These are phyloP conservation scores for Penicillium sp. DNA, from an alignment of 2,329 filamentous ascomycete species.

Conservation along the genomic window DNA sequence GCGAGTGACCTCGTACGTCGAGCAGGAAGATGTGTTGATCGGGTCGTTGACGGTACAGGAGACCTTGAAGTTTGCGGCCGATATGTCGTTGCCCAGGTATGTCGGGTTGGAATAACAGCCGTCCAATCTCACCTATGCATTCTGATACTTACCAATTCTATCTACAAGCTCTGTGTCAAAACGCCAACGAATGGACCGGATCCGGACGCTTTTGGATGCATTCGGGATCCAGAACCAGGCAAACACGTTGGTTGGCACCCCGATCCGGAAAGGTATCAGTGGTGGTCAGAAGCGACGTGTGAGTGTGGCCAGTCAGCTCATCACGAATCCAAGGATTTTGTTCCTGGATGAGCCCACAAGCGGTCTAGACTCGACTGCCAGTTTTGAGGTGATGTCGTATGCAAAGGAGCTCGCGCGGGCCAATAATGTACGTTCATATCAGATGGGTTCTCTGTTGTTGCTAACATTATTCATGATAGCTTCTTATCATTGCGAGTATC, in stretches of 20 bases:
- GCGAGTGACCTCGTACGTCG: constrained; percentile 72
- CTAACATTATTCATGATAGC: constrained; percentile 42
- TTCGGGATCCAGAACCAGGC: constrained; percentile 73
- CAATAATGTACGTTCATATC: constrained; percentile 56
- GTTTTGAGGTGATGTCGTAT: constrained; percentile 73
- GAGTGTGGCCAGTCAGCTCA: constrained; percentile 76
- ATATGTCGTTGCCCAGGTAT: constrained; percentile 61
- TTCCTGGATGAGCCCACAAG: constrained; percentile 85
- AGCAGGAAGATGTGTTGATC: constrained; percentile 83
- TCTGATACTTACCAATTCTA: constrained; percentile 6
- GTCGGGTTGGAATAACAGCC: constrained; percentile 8
- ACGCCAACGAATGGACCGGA: constrained; percentile 60
- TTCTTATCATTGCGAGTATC: constrained; percentile 78
- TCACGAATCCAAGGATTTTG: constrained; percentile 75
- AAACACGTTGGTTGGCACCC: constrained; percentile 74
- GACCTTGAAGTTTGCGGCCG: constrained; percentile 74
- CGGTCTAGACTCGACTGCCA: constrained; percentile 75
- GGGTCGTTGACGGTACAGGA: constrained; percentile 78
- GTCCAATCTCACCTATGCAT: neutral
- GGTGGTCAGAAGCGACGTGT: constrained; percentile 82
- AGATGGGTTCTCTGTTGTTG: neutral
- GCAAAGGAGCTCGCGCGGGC: constrained; percentile 65
- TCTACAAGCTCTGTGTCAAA: constrained; percentile 50
- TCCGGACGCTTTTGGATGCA: constrained; percentile 65
- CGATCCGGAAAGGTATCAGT: constrained; percentile 77